phyloP scores from a whole-genome alignment of 768 basidiomycete genomes.

The Hortiboletus campestris region DNA sequence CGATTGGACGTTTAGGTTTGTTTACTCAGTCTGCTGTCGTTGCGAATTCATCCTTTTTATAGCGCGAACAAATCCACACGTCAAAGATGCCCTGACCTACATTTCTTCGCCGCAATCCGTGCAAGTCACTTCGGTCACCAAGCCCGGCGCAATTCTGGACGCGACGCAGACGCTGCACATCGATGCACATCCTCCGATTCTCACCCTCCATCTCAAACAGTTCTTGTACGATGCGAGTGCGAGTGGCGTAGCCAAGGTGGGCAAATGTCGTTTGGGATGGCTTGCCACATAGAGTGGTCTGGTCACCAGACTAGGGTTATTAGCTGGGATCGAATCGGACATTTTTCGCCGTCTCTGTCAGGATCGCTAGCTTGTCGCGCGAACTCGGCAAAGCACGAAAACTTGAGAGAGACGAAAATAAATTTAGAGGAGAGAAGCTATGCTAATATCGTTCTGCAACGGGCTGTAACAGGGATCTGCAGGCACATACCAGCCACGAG shows the following conservation, averaged over 20 bases:
- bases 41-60: neutral
- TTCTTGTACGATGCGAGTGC: constrained; percentile 81
- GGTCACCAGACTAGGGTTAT: too few species aligned
- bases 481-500: too few species aligned
- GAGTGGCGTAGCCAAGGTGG: constrained; percentile 80
- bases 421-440: too few species aligned
- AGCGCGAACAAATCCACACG: constrained; percentile 72
- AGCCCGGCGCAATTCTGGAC: constrained; percentile 61
- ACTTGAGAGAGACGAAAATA: too few species aligned
- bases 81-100: constrained; percentile 78
- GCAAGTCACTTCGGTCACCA: constrained; percentile 58
- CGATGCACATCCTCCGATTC: constrained; percentile 77
- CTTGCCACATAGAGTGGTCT: too few species aligned
- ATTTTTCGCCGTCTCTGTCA: too few species aligned
- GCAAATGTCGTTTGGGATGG: too few species aligned
- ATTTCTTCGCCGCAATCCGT: constrained; percentile 81
- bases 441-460: too few species aligned
- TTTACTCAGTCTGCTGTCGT: neutral
- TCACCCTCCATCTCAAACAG: constrained; percentile 87
- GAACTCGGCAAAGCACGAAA: too few species aligned
- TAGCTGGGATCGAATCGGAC: too few species aligned
- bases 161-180: constrained; percentile 73
- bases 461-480: too few species aligned
- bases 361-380: too few species aligned
- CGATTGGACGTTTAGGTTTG: constrained; percentile 85